phyloP scores from a whole-genome alignment of 2,329 filamentous ascomycete genomes.

The Simplicillium sp. region DNA sequence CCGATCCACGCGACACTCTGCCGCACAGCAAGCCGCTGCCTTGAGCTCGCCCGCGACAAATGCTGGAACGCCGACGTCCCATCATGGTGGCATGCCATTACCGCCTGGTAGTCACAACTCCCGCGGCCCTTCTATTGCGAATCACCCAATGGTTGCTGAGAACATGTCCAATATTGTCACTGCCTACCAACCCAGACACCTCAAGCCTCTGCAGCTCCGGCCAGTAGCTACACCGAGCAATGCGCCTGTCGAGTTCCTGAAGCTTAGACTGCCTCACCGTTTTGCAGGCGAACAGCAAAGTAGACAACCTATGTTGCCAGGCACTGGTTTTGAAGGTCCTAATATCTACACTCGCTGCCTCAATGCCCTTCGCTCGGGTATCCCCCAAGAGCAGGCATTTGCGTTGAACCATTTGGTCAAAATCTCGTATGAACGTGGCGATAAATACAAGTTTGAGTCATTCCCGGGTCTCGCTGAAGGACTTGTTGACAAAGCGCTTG shows the following conservation, averaged over 20 bases:
- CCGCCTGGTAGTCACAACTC: slow-evolving; percentile 19
- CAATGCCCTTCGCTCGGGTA: slow-evolving; percentile 69
- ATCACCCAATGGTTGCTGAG: slow-evolving; percentile 46
- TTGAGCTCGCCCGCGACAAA: slow-evolving; percentile 15
- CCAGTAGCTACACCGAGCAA: slow-evolving; percentile 68
- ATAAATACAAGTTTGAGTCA: slow-evolving; percentile 91
- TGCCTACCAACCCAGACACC: slow-evolving; percentile 59
- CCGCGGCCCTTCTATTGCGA: slow-evolving; percentile 34
- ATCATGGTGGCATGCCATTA: slow-evolving; percentile 22
- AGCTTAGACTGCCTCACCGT: slow-evolving; percentile 31
- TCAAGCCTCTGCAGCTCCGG: slow-evolving; percentile 56
- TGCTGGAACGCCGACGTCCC: slow-evolving; percentile 16
- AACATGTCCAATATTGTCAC: slow-evolving; percentile 51
- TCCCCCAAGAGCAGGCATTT: slow-evolving; percentile 80
- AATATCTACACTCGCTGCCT: slow-evolving; percentile 90
- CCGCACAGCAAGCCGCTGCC: slow-evolving; percentile 29
- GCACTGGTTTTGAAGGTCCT: slow-evolving; percentile 62
- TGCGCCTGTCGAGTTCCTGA: slow-evolving; percentile 55
- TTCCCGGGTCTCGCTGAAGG: slow-evolving; percentile 85
- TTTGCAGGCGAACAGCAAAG: slow-evolving; percentile 15
- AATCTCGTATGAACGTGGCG: slow-evolving; percentile 87
- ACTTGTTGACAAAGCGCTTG: slow-evolving; percentile 73
- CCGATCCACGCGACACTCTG: slow-evolving; percentile 52
- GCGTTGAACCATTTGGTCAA: slow-evolving; percentile 89
- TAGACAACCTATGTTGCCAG: slow-evolving; percentile 45